Percentiles rank a stretch among this genome's conserved stretches.
Conservation (phyloP, 1,139 yeast species). For the Geotrichum restrictum region DNA sequence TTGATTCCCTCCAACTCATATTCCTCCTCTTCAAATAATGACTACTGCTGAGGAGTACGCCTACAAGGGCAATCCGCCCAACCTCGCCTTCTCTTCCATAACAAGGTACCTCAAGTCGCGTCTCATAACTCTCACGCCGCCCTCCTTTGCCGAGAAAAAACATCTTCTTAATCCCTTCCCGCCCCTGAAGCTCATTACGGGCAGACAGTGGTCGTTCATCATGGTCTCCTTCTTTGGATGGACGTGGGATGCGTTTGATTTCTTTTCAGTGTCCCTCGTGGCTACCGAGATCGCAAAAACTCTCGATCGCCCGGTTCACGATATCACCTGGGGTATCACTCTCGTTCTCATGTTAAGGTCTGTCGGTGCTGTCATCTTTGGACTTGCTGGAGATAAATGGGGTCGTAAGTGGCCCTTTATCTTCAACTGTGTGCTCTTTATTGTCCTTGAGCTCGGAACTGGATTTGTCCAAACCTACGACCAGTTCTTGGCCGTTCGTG, state of each 20-base stretch:
- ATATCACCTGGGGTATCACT: conserved; percentile 77
- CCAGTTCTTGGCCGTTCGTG: conserved; percentile 68
- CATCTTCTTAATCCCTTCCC: conserved; percentile 53
- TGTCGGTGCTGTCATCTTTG: conserved; percentile 72
- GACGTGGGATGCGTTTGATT: conserved; percentile 80
- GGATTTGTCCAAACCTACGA: conserved; percentile 63
- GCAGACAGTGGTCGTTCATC: conserved; percentile 58
- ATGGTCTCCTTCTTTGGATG: conserved; percentile 63
- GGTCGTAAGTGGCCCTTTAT: conserved; percentile 74
- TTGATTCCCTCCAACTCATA: no score
- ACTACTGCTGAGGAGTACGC: no score
- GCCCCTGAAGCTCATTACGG: conserved; percentile 45
- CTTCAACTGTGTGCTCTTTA: conserved; percentile 50
- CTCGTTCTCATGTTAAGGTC: conserved; percentile 74
- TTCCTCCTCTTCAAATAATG: no score
- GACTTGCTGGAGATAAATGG: conserved; percentile 60
- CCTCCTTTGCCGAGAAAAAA: conserved; percentile 31
- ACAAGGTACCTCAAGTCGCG: conserved; percentile 42
- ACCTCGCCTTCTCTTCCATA: conserved; percentile 32
- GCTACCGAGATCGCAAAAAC: conserved; percentile 54
- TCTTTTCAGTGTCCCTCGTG: conserved; percentile 63
- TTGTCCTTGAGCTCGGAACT: conserved; percentile 62
- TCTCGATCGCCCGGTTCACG: conserved; percentile 48
- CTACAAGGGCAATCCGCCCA: conserved; percentile 21
- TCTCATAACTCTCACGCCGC: conserved; percentile 45